phyloP scores from a whole-genome alignment of 345 rosid species.

The Salix koriyanagi region DNA sequence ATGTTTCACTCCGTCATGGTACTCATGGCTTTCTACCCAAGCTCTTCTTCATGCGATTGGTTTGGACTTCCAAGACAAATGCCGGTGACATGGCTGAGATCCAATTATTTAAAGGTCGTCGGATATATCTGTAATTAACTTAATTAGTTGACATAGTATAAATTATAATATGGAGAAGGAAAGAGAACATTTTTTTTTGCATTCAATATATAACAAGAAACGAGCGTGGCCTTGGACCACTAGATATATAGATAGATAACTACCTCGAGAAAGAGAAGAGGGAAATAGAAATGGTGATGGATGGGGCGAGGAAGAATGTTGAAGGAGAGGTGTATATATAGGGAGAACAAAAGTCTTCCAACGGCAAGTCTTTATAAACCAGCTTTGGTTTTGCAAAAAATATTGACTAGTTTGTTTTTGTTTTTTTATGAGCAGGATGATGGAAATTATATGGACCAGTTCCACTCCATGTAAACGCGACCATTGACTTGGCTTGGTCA shows the following conservation, averaged over 20 bases:
- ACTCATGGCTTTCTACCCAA: background rate
- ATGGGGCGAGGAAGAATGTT: background rate
- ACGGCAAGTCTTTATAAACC: background rate
- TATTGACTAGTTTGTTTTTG: background rate
- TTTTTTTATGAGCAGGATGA: background rate
- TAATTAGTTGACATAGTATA: background rate
- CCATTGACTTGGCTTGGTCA: background rate
- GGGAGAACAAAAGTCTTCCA: background rate
- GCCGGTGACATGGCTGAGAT: slow-evolving; percentile 7
- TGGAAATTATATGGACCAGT: background rate
- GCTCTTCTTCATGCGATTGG: background rate
- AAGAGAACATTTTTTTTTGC: too few relatives aligned
- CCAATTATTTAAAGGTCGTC: background rate
- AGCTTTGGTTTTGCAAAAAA: slow-evolving; percentile 4
- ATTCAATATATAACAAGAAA: background rate
- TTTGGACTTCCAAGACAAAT: slow-evolving; percentile 6
- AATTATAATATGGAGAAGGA: too few relatives aligned
- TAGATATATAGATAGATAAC: background rate
- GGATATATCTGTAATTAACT: background rate
- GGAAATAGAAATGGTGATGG: background rate
- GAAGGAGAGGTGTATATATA: background rate
- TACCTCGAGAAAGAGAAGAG: background rate
- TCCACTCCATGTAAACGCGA: background rate
- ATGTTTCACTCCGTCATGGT: slow-evolving; percentile 35
- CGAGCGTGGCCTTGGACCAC: too few relatives aligned